A percentile compares a stretch with the other conserved stretches of the same genome.
Conservation (phyloP, 306 rosid genomes). For the Cicer yamashitae region DNA sequence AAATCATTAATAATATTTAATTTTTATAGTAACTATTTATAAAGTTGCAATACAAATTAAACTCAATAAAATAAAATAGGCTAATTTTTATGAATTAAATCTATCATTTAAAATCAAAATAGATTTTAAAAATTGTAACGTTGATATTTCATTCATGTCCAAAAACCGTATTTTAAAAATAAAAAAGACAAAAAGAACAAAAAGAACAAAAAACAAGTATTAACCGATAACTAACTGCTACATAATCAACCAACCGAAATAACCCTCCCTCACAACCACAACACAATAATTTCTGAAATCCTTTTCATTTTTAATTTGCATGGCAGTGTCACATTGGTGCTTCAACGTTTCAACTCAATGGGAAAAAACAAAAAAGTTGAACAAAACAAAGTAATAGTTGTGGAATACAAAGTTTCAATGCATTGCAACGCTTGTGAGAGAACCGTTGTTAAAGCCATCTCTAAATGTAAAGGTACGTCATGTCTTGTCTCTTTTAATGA, state of each 20-base stretch:
- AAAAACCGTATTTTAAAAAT: neutral
- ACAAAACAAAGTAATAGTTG: constrained; percentile 47
- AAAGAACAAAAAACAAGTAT: neutral
- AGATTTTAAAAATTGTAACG: neutral
- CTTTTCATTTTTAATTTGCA: constrained; percentile 9
- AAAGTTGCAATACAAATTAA: no score
- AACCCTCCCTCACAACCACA: neutral
- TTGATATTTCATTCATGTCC: neutral
- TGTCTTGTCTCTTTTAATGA: neutral
- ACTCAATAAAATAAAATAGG: neutral
- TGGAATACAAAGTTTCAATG: constrained; percentile 74
- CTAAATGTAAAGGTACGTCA: constrained; percentile 70
- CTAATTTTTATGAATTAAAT: neutral
- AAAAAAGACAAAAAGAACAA: neutral
- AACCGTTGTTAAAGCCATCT: constrained; percentile 66
- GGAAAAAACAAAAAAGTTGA: constrained; percentile 58
- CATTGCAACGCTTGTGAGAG: constrained; percentile 82
- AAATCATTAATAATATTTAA: no score
- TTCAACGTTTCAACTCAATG: constrained; percentile 52
- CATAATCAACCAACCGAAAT: neutral
- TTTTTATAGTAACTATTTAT: no score
- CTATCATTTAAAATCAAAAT: neutral
- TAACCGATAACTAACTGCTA: constrained; percentile 38
- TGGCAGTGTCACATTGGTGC: neutral
- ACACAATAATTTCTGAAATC: constrained; percentile 4